Evolutionary conservation across 305 asterid genomes (phyloP), one percentile per base, ranked within the genome.

Genomic region (Rubia peregrina): DNA sequence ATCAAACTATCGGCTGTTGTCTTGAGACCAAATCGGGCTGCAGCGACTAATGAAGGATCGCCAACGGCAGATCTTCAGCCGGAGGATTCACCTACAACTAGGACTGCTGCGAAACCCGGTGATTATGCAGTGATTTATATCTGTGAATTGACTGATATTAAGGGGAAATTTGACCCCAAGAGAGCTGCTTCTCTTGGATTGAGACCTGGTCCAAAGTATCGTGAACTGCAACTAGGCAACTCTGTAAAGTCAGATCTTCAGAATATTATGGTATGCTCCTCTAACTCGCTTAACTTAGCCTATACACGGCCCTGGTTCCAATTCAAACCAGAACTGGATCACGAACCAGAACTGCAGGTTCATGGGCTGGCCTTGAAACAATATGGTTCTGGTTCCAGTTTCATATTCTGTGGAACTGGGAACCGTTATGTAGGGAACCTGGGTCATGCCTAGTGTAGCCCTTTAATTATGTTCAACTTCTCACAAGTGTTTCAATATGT

Each of bases 61-160:
- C 70, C 59, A 59, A 14, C 46, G 2, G n/a, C 67, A 24, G 46
- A 46, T 46, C 59, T 30, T 24, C 68, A 67, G 61, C 62, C 7
- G 41, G 62, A 65, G 62, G 69, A 64, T 41, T 10, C 24, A 17
- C 48, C 51, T 40, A 76, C 68, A 72, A 69, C 48, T 68, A 76
- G 64, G 57, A n/a, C 53, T 62, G 41, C 79, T 38, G 22, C 24
- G 16, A 82, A 77, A 69, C 79, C 81, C 56, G 82, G 86, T 12
- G 81, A 80, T 75, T 76, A 80, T 73, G 69, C 86, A 0, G 84
- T 80, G 49, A 64, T 78, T 19, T 82, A 82, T 80, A 81, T 88
- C 36, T 90, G 95, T 79, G 98, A 93, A 78, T 81, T 91, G 77
- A 85, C 96, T 41, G 98, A 86, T 78, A 91, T 91, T 72, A 84